Evolutionary conservation across 352 stramenopile species (phyloP).

Genomic region (Phytophthora rubi): DNA sequence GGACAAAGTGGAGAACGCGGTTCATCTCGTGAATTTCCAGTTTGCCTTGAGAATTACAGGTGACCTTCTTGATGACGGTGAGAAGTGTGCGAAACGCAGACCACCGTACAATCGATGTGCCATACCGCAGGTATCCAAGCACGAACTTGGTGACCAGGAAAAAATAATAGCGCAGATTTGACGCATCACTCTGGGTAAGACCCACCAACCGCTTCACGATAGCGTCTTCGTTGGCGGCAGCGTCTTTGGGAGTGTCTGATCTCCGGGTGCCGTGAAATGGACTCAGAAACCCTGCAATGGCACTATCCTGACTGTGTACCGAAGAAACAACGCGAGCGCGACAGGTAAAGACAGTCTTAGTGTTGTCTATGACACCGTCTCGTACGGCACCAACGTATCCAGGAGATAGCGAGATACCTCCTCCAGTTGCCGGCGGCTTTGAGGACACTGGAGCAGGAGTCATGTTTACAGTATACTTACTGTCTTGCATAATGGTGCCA

Average conservation of each 20-base stretch:
- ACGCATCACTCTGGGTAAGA: slow-evolving; percentile 39
- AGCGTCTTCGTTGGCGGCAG: slow-evolving; percentile 31
- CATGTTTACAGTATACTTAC: slow-evolving; percentile 49
- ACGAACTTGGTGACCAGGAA: slow-evolving; percentile 55
- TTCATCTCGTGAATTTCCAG: slow-evolving; percentile 53
- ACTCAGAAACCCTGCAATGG: slow-evolving; percentile 50
- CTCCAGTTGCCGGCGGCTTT: slow-evolving; percentile 22
- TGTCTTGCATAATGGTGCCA: slow-evolving; percentile 60
- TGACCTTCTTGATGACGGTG: slow-evolving; percentile 57
- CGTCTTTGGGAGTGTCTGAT: slow-evolving; percentile 2
- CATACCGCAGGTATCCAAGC: slow-evolving; percentile 59
- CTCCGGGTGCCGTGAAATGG: slow-evolving; percentile 48
- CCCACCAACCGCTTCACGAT: slow-evolving; percentile 40
- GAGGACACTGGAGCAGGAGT: slow-evolving; percentile 30
- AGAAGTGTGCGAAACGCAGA: slow-evolving; percentile 66
- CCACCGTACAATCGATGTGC: slow-evolving; percentile 45
- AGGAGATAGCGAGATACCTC: slow-evolving; percentile 38
- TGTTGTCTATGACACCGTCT: slow-evolving; percentile 35
- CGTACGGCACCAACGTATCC: slow-evolving; percentile 52
- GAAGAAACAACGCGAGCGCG: slow-evolving; percentile 60
- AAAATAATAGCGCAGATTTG: slow-evolving; percentile 63
- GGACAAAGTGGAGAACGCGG: slow-evolving; percentile 59
- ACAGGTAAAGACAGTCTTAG: slow-evolving; percentile 51
- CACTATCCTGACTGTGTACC: slow-evolving; percentile 60
- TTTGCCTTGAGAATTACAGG: slow-evolving; percentile 18